These are phyloP conservation scores for Nevesoporus exiguus DNA, from an alignment of 768 basidiomycete genomes.

Conservation along the genomic window DNA sequence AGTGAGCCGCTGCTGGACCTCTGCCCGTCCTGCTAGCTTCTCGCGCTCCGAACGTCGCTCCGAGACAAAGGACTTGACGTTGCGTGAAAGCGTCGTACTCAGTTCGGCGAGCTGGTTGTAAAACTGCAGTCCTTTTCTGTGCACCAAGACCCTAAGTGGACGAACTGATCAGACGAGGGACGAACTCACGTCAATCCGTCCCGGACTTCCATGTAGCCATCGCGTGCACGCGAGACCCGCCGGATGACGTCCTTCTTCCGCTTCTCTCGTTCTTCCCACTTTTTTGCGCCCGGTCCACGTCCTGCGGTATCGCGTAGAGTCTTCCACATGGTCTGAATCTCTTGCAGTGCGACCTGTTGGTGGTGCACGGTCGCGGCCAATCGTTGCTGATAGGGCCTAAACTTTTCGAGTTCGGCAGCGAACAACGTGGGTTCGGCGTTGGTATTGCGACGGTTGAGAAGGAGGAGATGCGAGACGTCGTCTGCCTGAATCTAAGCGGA, in stretches of 20 bases:
- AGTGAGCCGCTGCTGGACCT: slow-evolving; percentile 64
- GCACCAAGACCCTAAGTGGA: background rate
- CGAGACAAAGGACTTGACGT: slow-evolving; percentile 59
- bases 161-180: background rate
- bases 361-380: slow-evolving; percentile 74
- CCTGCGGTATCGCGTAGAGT: slow-evolving; percentile 68
- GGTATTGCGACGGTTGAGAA: slow-evolving; percentile 84
- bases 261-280: slow-evolving; percentile 81
- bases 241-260: slow-evolving; percentile 70
- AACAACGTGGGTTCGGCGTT: slow-evolving; percentile 86
- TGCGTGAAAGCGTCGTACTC: slow-evolving; percentile 51
- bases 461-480: slow-evolving; percentile 91
- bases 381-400: slow-evolving; percentile 85
- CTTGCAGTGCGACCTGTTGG: slow-evolving; percentile 70
- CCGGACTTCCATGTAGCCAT: slow-evolving; percentile 82
- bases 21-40: slow-evolving; percentile 60
- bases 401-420: slow-evolving; percentile 93
- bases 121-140: slow-evolving; percentile 85
- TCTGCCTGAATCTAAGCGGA: slow-evolving; percentile 81
- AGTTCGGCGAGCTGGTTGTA: slow-evolving; percentile 77
- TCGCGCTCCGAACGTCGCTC: slow-evolving; percentile 70
- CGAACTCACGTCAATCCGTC: slow-evolving; percentile 75
- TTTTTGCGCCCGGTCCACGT: slow-evolving; percentile 70
- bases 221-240: slow-evolving; percentile 71
- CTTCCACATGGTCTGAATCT: slow-evolving; percentile 73